These are phyloP conservation scores for Artomyces pyxidatus DNA, from an alignment of 768 basidiomycete species.

Conservation along the genomic window DNA sequence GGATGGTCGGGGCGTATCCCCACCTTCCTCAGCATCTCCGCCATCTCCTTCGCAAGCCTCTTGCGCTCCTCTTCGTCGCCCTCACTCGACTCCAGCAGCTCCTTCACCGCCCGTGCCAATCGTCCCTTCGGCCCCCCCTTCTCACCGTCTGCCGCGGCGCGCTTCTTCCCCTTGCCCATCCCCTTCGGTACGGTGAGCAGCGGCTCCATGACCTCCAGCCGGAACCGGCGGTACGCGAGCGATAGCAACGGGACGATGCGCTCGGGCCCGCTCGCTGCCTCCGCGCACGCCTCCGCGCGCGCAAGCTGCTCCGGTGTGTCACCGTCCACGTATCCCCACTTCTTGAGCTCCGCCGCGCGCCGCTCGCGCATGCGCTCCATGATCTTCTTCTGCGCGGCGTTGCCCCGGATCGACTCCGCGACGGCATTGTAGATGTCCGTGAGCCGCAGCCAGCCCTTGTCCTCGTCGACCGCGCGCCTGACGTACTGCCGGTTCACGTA, in stretches of 20 bases:
- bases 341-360: conserved; percentile 52
- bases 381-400: conserved; percentile 53
- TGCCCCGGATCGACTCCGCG: conserved; percentile 41
- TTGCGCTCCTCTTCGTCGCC: conserved; percentile 39
- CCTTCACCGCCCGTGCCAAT: conserved; percentile 59
- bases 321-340: conserved; percentile 60
- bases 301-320: conserved; percentile 39
- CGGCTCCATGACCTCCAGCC: conserved; percentile 65
- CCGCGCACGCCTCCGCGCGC: conserved; percentile 60
- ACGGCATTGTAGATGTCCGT: conserved; percentile 56
- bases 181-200: conserved; percentile 59
- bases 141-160: conserved; percentile 30
- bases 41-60: conserved; percentile 41
- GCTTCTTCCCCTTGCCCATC: conserved; percentile 41
- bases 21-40: conserved; percentile 38
- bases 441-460: conserved; percentile 68
- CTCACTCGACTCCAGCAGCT: conserved; percentile 47
- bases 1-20: conserved; percentile 59
- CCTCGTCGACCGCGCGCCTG: conserved; percentile 70
- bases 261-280: conserved; percentile 62
- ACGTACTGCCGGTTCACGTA: conserved; percentile 68
- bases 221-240: conserved; percentile 63
- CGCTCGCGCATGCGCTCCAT: conserved; percentile 51
- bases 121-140: conserved; percentile 51
- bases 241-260: conserved; percentile 58